These are phyloP conservation scores for Lobosporangium transversale DNA, from an alignment of 192 early-diverging fungal genomes.

Conservation along the genomic window DNA sequence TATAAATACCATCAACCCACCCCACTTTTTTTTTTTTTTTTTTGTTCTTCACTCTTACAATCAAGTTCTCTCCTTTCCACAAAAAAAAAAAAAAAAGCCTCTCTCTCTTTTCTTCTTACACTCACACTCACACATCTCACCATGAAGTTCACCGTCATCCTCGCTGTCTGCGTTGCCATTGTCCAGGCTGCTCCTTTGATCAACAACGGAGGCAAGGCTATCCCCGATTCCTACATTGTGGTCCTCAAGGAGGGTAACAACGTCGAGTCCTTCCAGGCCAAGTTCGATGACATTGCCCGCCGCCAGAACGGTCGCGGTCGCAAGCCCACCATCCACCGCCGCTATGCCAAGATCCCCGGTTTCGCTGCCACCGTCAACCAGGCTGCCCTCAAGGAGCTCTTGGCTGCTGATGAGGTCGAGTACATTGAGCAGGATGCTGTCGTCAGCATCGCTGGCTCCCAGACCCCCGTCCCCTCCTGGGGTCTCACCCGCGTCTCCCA, in stretches of 20 bases:
- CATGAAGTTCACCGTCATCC: slow-evolving; percentile 34
- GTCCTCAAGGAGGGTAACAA: slow-evolving; percentile 14
- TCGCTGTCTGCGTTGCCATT: slow-evolving; percentile 24
- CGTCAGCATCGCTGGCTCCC: slow-evolving; percentile 20
- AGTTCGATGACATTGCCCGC: slow-evolving; percentile 58
- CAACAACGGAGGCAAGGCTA: slow-evolving; percentile 18
- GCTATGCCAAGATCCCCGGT: slow-evolving; percentile 47
- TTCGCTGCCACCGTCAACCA: slow-evolving; percentile 13
- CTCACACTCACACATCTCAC: not conserved
- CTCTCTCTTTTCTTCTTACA: not conserved
- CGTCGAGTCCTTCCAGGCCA: slow-evolving; percentile 14
- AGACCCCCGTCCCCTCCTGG: slow-evolving; percentile 50
- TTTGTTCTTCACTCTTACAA: not conserved
- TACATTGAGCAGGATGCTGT: slow-evolving; percentile 77
- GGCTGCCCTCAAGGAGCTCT: slow-evolving; percentile 58
- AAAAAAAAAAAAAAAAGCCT: not conserved
- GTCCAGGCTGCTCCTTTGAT: slow-evolving; percentile 38
- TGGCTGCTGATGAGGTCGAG: slow-evolving; percentile 63
- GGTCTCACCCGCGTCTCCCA: slow-evolving; percentile 51
- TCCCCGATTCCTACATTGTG: slow-evolving; percentile 72
- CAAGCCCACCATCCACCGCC: slow-evolving; percentile 64
- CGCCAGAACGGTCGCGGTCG: slow-evolving; percentile 54
- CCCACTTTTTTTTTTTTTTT: too few relatives aligned
- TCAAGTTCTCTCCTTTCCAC: not conserved
- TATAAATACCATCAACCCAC: too few relatives aligned